Evolutionary conservation across 805 yeast genomes (phyloP).

Genomic region (Candida ulmi): DNA sequence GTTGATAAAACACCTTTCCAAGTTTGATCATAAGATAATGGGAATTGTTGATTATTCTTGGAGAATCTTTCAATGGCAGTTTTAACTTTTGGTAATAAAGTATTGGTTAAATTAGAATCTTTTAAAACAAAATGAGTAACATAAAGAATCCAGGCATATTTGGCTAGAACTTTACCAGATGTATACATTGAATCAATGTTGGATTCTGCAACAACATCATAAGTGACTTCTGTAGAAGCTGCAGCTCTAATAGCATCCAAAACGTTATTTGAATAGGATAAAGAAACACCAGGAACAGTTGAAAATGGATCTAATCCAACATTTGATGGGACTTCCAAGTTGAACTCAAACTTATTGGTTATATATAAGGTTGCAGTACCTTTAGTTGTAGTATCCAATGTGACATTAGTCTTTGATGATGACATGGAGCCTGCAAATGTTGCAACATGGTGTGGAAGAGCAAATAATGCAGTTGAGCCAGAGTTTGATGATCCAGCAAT

Average conservation of each 20-base stretch:
- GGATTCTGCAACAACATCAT: conserved; percentile 41
- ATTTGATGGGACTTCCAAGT: conserved; percentile 36
- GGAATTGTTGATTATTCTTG: conserved; percentile 60
- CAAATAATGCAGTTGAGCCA: conserved; percentile 46
- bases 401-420: conserved; percentile 27
- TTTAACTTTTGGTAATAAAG: conserved; percentile 54
- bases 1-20: conserved; percentile 79
- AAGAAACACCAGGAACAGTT: conserved; percentile 23
- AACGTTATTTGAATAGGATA: conserved; percentile 25
- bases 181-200: conserved; percentile 81
- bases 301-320: conserved; percentile 42
- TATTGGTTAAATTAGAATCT: conserved; percentile 45
- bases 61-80: conserved; percentile 66
- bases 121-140: conserved; percentile 62
- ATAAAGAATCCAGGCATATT: conserved; percentile 82
- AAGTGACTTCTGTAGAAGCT: conserved; percentile 29
- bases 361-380: conserved; percentile 43
- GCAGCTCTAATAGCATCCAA: conserved; percentile 26
- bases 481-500: conserved; percentile 41
- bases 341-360: conserved; percentile 34
- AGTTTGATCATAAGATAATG: conserved; percentile 70
- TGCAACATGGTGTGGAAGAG: conserved; percentile 61
- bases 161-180: conserved; percentile 83
- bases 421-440: conserved; percentile 31
- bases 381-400: conserved; percentile 43